phyloP scores from a whole-genome alignment of 1,139 yeast species.

The Sporopachydermia cereana region DNA sequence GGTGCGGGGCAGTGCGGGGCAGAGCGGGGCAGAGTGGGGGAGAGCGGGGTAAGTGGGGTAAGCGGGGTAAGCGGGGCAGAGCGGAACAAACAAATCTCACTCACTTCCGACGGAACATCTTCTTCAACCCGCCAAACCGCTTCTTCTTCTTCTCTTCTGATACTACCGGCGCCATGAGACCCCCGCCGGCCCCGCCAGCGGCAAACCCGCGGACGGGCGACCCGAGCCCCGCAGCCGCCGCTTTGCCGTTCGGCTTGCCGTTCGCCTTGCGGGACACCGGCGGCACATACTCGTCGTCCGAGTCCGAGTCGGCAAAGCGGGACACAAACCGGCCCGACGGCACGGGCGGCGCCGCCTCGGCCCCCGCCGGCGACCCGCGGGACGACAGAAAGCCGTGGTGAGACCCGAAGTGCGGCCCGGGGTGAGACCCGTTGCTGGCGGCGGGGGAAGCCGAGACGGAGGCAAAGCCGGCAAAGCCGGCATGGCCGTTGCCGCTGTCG shows the following conservation, averaged over 20 bases:
- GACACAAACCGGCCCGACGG: slow-evolving; percentile 12
- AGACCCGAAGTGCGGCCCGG: background rate
- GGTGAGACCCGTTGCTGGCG: background rate
- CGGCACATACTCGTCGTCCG: slow-evolving; percentile 18
- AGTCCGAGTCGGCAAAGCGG: slow-evolving; percentile 25
- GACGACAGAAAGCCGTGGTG: background rate
- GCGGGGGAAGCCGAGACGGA: background rate
- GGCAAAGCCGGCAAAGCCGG: background rate
- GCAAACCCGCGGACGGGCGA: too few species aligned
- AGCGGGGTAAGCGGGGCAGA: too few species aligned
- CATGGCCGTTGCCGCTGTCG: background rate
- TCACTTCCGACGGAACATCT: slow-evolving; percentile 40
- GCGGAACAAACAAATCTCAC: background rate
- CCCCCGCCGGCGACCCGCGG: background rate
- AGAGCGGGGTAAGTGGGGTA: background rate
- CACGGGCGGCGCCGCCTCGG: background rate
- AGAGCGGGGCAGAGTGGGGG: background rate
- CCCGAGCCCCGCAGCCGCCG: background rate
- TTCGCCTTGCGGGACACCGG: background rate
- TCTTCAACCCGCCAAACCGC: slow-evolving; percentile 41
- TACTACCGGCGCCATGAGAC: slow-evolving; percentile 14
- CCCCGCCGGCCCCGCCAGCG: slow-evolving; percentile 12
- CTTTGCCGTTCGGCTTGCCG: background rate
- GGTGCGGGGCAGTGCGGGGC: background rate
- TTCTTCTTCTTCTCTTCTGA: slow-evolving; percentile 34